Base-by-base conservation (phyloP, 164 flowering plant species). In the Vitis rupestris region DNA sequence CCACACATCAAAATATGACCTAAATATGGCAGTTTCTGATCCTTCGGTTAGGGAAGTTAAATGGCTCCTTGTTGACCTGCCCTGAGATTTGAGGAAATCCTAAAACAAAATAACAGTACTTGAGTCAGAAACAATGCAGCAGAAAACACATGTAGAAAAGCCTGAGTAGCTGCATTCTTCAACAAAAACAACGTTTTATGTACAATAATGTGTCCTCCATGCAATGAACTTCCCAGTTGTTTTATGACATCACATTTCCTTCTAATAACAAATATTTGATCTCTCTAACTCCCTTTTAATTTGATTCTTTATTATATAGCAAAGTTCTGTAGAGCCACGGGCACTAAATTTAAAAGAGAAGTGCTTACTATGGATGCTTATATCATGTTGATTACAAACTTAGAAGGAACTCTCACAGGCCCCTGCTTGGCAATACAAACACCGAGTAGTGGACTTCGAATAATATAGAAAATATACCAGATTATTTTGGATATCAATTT, bases 41-140 rank as follows among this genome's bases (percentile, higher is more conserved):
- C 95, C 95, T 79, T 87, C 92, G 47, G 85, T 85, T 72, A 88
- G 56, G 57, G 80, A 74, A 16, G 82, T 79, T 70, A 85, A 58
- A 69, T 75, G 81, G 31, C 81, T 80, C 49, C 77, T 71, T 31
- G 65, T 65, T 67, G 91, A 81, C 70, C 91, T 84, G 59, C 78
- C 88, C 69, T 85, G 84, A 54, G 76, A 74, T 68, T 79, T 72
- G 27, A 89, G 80, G 48, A 79, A 83, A 64, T 80, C 87, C 93
- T 89, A 72, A 80, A 77, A 47, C 3, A 63, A 54, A 48, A 68
- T 29, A 59, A 54, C 66, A 58, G 44, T 11, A 53, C 59, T n/a
- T 15, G 53, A 59, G 59, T 53, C 50, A 65, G 49, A 68, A 58
- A 67, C 47, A 70, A 23, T 50, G 58, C 49, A 50, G 37, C 12